phyloP scores from a whole-genome alignment of 1,284 basidiomycete genomes.

The Golubevia pallescens region DNA sequence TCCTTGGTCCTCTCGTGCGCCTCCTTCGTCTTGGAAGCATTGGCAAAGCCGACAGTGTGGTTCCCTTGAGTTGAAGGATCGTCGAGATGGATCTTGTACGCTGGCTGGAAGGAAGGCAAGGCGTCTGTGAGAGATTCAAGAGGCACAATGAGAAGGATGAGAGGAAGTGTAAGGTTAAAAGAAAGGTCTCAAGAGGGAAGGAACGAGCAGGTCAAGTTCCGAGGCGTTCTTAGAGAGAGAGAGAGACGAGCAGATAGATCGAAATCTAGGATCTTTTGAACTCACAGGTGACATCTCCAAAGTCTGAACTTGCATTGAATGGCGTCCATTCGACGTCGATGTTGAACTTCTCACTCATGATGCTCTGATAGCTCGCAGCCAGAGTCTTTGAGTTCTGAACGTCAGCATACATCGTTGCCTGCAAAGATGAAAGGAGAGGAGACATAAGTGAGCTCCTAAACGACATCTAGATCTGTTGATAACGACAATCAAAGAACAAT shows the following conservation, averaged over 20 bases:
- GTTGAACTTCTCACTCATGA: slow-evolving; percentile 19
- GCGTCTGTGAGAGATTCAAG: too few relatives aligned
- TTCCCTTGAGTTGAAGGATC: slow-evolving; percentile 34
- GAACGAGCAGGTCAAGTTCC: too few relatives aligned
- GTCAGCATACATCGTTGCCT: slow-evolving; percentile 29
- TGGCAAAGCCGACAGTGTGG: slow-evolving; percentile 42
- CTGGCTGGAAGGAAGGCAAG: slow-evolving; percentile 31
- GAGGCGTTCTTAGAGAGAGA: too few relatives aligned
- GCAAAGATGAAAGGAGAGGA: too few relatives aligned
- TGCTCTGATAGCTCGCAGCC: slow-evolving; percentile 14
- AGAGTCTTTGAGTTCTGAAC: slow-evolving; percentile 29
- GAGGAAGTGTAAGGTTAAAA: too few relatives aligned
- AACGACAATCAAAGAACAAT: too few relatives aligned
- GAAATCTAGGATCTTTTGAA: too few relatives aligned
- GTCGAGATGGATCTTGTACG: slow-evolving; percentile 38
- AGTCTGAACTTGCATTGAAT: slow-evolving; percentile 32
- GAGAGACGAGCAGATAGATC: too few relatives aligned
- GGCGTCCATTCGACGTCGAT: slow-evolving; percentile 8
- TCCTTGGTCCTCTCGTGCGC: slow-evolving; percentile 45
- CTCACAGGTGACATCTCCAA: slow-evolving; percentile 39
- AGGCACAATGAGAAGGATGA: too few relatives aligned
- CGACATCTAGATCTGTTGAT: too few relatives aligned
- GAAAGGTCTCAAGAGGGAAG: too few relatives aligned
- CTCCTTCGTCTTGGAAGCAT: slow-evolving; percentile 29
- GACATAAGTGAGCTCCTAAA: too few relatives aligned